These are phyloP conservation scores for Diplodia sapinea DNA, from an alignment of 2,329 filamentous ascomycete genomes.

Conservation along the genomic window DNA sequence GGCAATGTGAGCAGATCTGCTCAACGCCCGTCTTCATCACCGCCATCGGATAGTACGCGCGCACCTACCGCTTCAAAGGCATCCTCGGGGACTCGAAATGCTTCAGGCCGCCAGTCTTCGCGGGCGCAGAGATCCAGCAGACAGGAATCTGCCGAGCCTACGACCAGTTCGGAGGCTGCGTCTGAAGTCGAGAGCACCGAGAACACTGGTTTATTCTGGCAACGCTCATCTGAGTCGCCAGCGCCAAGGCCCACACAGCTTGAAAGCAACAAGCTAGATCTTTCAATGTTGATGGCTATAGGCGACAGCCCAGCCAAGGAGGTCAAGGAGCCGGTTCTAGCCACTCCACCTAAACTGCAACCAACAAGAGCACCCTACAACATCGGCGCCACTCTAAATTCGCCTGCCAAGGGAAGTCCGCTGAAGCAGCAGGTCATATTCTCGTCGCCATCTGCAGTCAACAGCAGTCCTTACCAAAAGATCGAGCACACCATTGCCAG, in stretches of 20 bases:
- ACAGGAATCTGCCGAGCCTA: constrained; percentile 44
- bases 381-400: constrained; percentile 5
- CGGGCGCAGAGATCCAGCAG: constrained; percentile 7
- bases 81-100: background rate
- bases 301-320: constrained; percentile 38
- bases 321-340: background rate
- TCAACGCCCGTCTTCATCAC: constrained; percentile 37
- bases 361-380: constrained; percentile 25
- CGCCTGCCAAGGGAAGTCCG: constrained; percentile 24
- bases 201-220: constrained; percentile 48
- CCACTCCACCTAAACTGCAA: constrained; percentile 5
- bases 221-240: constrained; percentile 36
- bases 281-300: constrained; percentile 42
- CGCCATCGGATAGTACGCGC: constrained; percentile 36
- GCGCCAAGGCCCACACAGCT: constrained; percentile 37
- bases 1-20: constrained; percentile 49
- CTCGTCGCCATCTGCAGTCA: constrained; percentile 24
- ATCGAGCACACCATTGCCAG: constrained; percentile 26
- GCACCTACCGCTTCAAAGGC: background rate
- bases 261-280: constrained; percentile 40
- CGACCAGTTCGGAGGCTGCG: constrained; percentile 31
- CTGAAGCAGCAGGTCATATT: constrained; percentile 29
- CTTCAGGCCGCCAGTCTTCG: background rate
- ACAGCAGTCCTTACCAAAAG: constrained; percentile 25
- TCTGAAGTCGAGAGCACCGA: constrained; percentile 31